Evolutionary conservation across 2,329 filamentous ascomycete species (phyloP).

Genomic region (Fusarium torulosum): DNA sequence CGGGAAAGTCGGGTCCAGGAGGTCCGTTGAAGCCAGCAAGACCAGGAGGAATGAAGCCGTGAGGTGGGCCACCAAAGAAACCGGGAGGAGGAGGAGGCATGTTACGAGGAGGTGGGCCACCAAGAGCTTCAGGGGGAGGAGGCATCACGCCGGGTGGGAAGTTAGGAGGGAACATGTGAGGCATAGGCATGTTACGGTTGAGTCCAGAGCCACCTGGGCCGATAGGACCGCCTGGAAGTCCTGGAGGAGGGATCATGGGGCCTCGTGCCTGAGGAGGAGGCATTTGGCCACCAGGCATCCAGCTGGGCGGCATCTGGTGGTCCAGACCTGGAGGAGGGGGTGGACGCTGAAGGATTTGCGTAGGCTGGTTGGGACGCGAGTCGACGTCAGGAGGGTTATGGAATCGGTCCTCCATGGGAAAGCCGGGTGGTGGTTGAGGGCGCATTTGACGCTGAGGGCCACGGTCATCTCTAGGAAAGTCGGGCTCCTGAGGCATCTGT

Average conservation of each 20-base stretch:
- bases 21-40: conserved; percentile 69
- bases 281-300: conserved; percentile 63
- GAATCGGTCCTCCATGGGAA: conserved; percentile 66
- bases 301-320: conserved; percentile 69
- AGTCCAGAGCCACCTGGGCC: conserved; percentile 45
- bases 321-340: conserved; percentile 71
- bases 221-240: conserved; percentile 55
- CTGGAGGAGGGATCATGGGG: conserved; percentile 72
- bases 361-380: conserved; percentile 65
- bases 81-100: conserved; percentile 69
- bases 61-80: conserved; percentile 65
- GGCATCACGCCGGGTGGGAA: conserved; percentile 65
- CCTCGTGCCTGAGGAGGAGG: conserved; percentile 58
- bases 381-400: conserved; percentile 62
- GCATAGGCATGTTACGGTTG: conserved; percentile 62
- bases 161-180: conserved; percentile 72
- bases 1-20: conserved; percentile 60
- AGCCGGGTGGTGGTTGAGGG: conserved; percentile 62
- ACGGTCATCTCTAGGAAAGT: conserved; percentile 56
- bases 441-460: conserved; percentile 58
- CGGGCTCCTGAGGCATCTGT: conserved; percentile 57
- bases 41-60: conserved; percentile 67
- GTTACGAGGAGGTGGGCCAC: conserved; percentile 64
- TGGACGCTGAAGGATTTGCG: conserved; percentile 74
- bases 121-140: conserved; percentile 63